phyloP scores from a whole-genome alignment of 2,329 filamentous ascomycete species.

The Westerdykella aurantiaca region DNA sequence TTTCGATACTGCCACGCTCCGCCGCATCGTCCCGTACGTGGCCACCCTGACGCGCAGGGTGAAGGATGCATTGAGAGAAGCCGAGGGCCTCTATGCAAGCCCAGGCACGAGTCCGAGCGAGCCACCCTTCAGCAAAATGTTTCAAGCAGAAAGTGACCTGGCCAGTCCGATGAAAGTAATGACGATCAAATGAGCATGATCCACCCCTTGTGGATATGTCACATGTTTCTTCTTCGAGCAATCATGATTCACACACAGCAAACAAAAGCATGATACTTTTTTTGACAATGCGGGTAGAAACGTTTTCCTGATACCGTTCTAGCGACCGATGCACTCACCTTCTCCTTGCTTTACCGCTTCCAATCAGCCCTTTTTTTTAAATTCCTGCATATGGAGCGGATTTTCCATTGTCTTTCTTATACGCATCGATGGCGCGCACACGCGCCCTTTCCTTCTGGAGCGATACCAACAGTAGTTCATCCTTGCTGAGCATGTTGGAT shows the following conservation, averaged over 20 bases:
- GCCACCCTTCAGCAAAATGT: conserved; percentile 32
- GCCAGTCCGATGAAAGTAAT: conserved; percentile 37
- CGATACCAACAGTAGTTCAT: conserved; percentile 4
- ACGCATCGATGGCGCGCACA: conserved; percentile 9
- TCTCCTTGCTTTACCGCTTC: neutral
- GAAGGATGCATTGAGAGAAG: conserved; percentile 44
- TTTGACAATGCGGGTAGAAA: neutral
- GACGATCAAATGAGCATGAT: conserved; percentile 24
- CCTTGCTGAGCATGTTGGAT: conserved; percentile 1
- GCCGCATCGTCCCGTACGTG: conserved; percentile 55
- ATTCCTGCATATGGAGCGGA: conserved; percentile 33
- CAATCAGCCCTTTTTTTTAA: neutral
- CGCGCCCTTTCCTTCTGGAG: conserved; percentile 1
- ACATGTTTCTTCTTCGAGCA: too few relatives aligned
- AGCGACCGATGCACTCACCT: neutral
- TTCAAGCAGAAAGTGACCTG: conserved; percentile 30
- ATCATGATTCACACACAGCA: too few relatives aligned
- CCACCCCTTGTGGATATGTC: too few relatives aligned
- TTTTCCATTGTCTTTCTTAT: conserved; percentile 19
- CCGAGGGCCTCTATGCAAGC: conserved; percentile 44
- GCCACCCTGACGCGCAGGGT: conserved; percentile 44
- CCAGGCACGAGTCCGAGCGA: conserved; percentile 35
- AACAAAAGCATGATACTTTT: neutral
- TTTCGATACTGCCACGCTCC: conserved; percentile 60
- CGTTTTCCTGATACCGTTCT: neutral